phyloP scores from a whole-genome alignment of 2,329 filamentous ascomycete species.

The Penicillium fuscoglaucum region DNA sequence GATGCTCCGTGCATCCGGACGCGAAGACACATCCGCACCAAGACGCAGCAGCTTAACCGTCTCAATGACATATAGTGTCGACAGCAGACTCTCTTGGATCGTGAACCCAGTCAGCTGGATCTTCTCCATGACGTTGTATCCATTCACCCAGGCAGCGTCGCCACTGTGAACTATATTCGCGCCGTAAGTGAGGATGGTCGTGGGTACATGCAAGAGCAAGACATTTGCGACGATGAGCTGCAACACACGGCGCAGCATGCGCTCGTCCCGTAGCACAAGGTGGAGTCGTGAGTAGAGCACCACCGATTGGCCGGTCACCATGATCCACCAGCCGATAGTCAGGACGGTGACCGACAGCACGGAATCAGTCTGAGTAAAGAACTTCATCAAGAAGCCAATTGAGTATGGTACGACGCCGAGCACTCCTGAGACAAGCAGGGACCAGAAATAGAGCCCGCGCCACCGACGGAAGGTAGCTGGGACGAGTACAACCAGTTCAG shows the following conservation, averaged over 20 bases:
- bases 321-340: constrained; percentile 58
- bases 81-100: constrained; percentile 50
- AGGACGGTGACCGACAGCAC: constrained; percentile 45
- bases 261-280: constrained; percentile 55
- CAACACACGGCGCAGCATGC: constrained; percentile 52
- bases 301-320: constrained; percentile 63
- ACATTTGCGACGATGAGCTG: constrained; percentile 60
- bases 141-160: constrained; percentile 33
- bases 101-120: constrained; percentile 49
- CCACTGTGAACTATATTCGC: constrained; percentile 28
- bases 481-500: constrained; percentile 44
- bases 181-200: constrained; percentile 57
- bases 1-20: constrained; percentile 33
- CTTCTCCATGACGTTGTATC: constrained; percentile 50
- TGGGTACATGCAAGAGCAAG: constrained; percentile 55
- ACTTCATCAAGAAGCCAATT: constrained; percentile 46
- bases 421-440: constrained; percentile 37
- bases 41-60: constrained; percentile 50
- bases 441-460: constrained; percentile 48
- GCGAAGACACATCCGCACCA: constrained; percentile 24
- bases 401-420: constrained; percentile 42
- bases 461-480: constrained; percentile 42
- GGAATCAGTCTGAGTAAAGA: constrained; percentile 35
- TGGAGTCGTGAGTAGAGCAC: constrained; percentile 65
- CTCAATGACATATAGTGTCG: constrained; percentile 55